Evolutionary conservation across 768 basidiomycete species (phyloP).

Genomic region (Royoungia palumana): DNA sequence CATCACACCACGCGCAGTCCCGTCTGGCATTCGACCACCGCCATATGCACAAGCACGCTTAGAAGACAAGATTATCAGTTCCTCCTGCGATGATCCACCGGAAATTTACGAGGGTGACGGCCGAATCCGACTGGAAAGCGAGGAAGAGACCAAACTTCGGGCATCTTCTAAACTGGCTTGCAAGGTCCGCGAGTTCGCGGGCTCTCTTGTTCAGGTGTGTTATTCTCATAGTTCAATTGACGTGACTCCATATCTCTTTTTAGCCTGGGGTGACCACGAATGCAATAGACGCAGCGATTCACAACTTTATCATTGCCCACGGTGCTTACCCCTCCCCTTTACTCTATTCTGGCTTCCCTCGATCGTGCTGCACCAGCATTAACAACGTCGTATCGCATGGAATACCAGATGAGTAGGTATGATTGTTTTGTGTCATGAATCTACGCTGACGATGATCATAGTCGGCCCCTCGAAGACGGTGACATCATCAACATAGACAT

Average conservation of each 20-base stretch:
- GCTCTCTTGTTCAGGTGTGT: constrained; percentile 50
- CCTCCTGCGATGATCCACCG: background rate
- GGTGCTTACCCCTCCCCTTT: constrained; percentile 88
- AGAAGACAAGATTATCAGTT: background rate
- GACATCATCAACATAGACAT: constrained; percentile 90
- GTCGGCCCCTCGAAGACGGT: constrained; percentile 74
- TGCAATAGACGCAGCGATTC: constrained; percentile 66
- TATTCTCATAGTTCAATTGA: background rate
- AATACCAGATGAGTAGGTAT: constrained; percentile 83
- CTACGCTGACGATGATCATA: constrained; percentile 29
- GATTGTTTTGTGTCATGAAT: background rate
- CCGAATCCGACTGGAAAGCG: constrained; percentile 48
- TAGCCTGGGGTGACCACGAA: constrained; percentile 75
- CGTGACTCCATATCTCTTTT: background rate
- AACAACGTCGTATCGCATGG: constrained; percentile 89
- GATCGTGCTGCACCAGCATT: constrained; percentile 60
- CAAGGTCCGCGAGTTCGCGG: constrained; percentile 53
- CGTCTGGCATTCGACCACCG: constrained; percentile 52
- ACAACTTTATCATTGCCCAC: constrained; percentile 62
- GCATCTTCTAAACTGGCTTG: constrained; percentile 55
- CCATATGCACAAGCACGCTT: constrained; percentile 38
- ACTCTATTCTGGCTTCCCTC: constrained; percentile 56
- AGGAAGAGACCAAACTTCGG: constrained; percentile 51
- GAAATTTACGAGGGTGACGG: constrained; percentile 26
- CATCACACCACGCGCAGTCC: constrained; percentile 55